Evolutionary conservation across 2,329 filamentous ascomycete genomes (phyloP).

Genomic region (Stenocarpella maydis): DNA sequence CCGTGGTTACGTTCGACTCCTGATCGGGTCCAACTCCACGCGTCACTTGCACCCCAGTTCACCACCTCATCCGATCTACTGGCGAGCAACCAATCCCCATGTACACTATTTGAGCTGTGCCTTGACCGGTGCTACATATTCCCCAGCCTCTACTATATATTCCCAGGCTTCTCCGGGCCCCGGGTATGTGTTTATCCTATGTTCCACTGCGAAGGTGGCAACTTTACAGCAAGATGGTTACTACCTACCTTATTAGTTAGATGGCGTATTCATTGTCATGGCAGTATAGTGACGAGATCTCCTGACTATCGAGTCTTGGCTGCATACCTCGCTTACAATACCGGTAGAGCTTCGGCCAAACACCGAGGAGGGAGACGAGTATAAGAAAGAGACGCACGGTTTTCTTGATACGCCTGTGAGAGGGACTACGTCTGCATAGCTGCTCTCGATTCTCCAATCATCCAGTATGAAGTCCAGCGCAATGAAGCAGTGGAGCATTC

Average conservation of each 20-base stretch:
- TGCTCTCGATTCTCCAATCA: no score
- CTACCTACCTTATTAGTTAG: background rate
- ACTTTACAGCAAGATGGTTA: background rate
- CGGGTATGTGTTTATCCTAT: constrained; percentile 13
- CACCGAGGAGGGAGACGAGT: background rate
- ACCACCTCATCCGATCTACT: background rate
- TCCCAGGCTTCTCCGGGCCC: background rate
- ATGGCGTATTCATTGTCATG: background rate
- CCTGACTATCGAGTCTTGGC: background rate
- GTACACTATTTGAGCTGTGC: background rate
- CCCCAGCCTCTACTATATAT: background rate
- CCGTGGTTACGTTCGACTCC: no score
- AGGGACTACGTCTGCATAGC: no score
- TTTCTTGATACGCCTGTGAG: fast-evolving
- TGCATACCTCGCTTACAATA: background rate
- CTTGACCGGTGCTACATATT: background rate
- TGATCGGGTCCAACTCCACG: background rate
- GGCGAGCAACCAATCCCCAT: background rate
- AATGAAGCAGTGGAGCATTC: background rate
- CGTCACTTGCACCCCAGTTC: background rate
- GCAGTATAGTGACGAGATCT: background rate
- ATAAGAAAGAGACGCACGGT: background rate
- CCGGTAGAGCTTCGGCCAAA: no score
- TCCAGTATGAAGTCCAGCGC: no score
- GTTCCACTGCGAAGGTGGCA: background rate